These are phyloP conservation scores for Trichoderma arundinaceum DNA, from an alignment of 2,329 filamentous ascomycete genomes.

Conservation along the genomic window DNA sequence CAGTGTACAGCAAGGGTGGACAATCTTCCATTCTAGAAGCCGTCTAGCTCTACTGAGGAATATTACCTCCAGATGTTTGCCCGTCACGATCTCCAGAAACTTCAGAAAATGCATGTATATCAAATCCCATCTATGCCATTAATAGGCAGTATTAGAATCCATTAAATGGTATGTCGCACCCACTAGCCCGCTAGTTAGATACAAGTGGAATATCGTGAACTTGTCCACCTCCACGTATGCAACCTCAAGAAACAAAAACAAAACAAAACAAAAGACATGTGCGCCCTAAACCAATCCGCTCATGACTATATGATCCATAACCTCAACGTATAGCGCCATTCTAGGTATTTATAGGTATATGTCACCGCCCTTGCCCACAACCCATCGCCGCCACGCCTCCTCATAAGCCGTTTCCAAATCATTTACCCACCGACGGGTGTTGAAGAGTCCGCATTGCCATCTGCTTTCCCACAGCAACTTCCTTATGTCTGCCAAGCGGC, in stretches of 20 bases:
- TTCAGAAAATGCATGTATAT: background rate
- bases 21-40: background rate
- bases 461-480: conserved; percentile 81
- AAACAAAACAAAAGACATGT: background rate
- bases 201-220: conserved; percentile 2
- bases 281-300: background rate
- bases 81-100: background rate
- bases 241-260: background rate
- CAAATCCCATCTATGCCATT: background rate
- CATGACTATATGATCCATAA: background rate
- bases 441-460: conserved; percentile 86
- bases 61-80: background rate
- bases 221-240: background rate
- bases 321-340: conserved; percentile 8
- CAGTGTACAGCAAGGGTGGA: no score
- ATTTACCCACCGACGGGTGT: conserved; percentile 87
- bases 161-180: conserved; percentile 13
- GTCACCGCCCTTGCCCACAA: conserved; percentile 83
- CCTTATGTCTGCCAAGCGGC: conserved; percentile 78
- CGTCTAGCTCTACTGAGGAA: background rate
- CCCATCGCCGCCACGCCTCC: conserved; percentile 88
- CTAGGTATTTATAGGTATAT: conserved; percentile 69
- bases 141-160: background rate
- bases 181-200: conserved; percentile 10
- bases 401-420: conserved; percentile 90